Evolutionary conservation across 139 green algal species (phyloP).

Genomic region (Chlamydomonas sphaeroides): DNA sequence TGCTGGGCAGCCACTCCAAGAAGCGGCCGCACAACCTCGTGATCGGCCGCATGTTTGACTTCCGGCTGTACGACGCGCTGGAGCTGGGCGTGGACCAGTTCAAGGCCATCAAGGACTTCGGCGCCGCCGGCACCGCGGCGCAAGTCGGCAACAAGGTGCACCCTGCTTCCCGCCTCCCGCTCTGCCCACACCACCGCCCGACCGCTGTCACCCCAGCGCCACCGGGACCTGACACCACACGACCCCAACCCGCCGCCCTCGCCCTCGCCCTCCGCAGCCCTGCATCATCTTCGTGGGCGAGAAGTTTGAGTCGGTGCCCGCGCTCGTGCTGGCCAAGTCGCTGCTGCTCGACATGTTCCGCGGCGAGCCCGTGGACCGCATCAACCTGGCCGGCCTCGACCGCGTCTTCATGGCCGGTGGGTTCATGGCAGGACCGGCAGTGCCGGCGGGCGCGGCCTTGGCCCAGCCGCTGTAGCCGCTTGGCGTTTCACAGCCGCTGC

Average conservation of each 20-base stretch:
- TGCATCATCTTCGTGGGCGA: constrained; percentile 89
- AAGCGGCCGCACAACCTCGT: constrained; percentile 97
- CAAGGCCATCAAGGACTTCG: constrained; percentile 60
- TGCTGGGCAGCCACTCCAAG: constrained; percentile 89
- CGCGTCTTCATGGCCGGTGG: constrained; percentile 72
- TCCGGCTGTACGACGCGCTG: constrained; percentile 87
- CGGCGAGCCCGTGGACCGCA: constrained; percentile 69
- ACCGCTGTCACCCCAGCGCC: background rate
- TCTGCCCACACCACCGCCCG: no score
- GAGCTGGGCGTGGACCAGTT: constrained; percentile 80
- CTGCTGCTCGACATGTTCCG: constrained; percentile 92
- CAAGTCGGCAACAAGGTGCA: constrained; percentile 60
- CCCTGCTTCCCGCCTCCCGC: no score
- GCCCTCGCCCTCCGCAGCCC: constrained; percentile 64
- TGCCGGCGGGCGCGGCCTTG: background rate
- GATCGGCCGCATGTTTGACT: constrained; percentile 92
- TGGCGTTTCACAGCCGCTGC: no score
- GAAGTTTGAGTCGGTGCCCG: constrained; percentile 79
- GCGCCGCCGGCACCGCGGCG: constrained; percentile 38
- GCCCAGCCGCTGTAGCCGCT: no score
- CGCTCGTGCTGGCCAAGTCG: constrained; percentile 73
- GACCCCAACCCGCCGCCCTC: background rate
- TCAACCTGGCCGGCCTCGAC: constrained; percentile 88
- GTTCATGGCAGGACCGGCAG: background rate
- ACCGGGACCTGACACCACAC: no score